Conservation (phyloP, 2,329 filamentous ascomycete species). For the Diplodia sapinea region DNA sequence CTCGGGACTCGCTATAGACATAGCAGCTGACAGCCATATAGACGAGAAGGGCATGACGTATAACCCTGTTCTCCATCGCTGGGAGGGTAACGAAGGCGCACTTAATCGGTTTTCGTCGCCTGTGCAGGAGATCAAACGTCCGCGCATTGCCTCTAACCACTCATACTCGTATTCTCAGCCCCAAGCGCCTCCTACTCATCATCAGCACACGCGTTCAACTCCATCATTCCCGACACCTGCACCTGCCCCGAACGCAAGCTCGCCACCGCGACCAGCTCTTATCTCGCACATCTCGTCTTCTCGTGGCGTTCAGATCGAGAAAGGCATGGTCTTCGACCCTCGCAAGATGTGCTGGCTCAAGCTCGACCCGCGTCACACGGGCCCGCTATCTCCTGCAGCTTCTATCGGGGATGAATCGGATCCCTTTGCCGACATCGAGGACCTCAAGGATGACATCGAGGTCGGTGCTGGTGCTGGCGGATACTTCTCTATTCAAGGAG, state of each 20-base stretch:
- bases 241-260: slow-evolving; percentile 38
- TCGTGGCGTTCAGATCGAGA: slow-evolving; percentile 89
- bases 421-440: slow-evolving; percentile 92
- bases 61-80: slow-evolving; percentile 82
- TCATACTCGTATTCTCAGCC: slow-evolving; percentile 38
- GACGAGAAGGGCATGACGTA: slow-evolving; percentile 96
- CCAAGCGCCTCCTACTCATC: slow-evolving; percentile 34
- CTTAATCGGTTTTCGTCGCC: slow-evolving; percentile 71
- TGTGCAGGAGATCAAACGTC: slow-evolving; percentile 55
- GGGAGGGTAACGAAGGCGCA: slow-evolving; percentile 96
- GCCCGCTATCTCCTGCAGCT: slow-evolving; percentile 55
- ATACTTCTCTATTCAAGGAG: slow-evolving; percentile 7
- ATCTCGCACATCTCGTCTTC: slow-evolving; percentile 85
- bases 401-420: slow-evolving; percentile 87
- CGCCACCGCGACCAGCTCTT: slow-evolving; percentile 70
- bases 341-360: slow-evolving; percentile 98
- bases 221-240: slow-evolving; percentile 41
- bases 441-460: slow-evolving; percentile 73
- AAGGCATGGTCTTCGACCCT: slow-evolving; percentile 98
- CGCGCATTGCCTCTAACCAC: slow-evolving; percentile 43
- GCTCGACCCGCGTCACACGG: slow-evolving; percentile 52
- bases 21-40: slow-evolving; percentile 46
- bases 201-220: slow-evolving; percentile 43
- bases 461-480: slow-evolving; percentile 33
- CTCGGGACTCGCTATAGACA: slow-evolving; percentile 9